Conservation (phyloP, 225 moss, liverwort and hornwort species). For the Marchantia polymorpha region DNA sequence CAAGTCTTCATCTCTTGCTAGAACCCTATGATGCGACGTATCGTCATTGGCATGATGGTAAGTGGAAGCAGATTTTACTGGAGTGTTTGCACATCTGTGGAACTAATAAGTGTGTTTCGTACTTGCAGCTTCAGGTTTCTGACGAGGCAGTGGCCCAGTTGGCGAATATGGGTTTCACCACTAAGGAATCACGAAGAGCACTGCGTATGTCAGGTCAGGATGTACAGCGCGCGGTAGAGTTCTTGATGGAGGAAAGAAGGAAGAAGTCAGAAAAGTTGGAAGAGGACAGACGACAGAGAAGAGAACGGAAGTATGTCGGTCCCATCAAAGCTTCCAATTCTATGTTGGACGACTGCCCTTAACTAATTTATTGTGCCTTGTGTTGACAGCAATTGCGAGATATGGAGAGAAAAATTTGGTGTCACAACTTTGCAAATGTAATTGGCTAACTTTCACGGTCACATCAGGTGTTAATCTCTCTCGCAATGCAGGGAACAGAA, state of each 20-base stretch:
- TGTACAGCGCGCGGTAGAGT: constrained; percentile 86
- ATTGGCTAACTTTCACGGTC: neutral
- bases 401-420: neutral
- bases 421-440: neutral
- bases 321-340: neutral
- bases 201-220: constrained; percentile 90
- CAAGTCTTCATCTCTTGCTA: neutral
- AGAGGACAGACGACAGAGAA: constrained; percentile 55
- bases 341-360: neutral
- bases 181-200: constrained; percentile 74
- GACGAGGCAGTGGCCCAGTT: constrained; percentile 83
- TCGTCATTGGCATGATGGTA: neutral
- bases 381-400: neutral
- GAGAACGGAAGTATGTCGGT: constrained; percentile 52
- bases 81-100: neutral
- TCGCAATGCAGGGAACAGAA: constrained; percentile 61
- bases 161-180: constrained; percentile 78
- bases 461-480: neutral
- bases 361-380: neutral
- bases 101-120: neutral
- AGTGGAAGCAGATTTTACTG: neutral
- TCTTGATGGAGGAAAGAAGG: constrained; percentile 76
- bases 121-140: constrained; percentile 79
- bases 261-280: constrained; percentile 63
- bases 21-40: neutral